Percentiles rank a stretch among this genome's conserved stretches.
Conservation (phyloP, 306 rosid species). For the Quercus gilva region DNA sequence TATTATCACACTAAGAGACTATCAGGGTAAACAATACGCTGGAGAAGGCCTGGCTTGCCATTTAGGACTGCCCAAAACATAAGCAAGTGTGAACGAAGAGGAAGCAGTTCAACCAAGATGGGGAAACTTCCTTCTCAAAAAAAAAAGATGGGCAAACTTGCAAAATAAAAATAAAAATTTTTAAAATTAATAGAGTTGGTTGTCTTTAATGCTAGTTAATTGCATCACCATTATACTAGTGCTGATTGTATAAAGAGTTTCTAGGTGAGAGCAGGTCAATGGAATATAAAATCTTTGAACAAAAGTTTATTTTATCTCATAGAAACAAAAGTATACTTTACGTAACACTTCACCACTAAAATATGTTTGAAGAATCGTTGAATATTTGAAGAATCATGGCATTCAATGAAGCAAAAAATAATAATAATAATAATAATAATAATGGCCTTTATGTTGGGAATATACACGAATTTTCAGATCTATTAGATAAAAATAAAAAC, state of each 20-base stretch:
- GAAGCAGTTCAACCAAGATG: neutral
- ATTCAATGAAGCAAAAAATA: neutral
- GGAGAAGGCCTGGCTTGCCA: too few relatives aligned
- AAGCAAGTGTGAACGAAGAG: too few relatives aligned
- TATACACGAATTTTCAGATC: too few relatives aligned
- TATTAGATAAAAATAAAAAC: too few relatives aligned
- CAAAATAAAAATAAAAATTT: neutral
- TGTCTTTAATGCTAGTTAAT: too few relatives aligned
- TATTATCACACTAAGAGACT: too few relatives aligned
- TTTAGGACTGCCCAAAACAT: too few relatives aligned
- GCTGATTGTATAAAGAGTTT: neutral
- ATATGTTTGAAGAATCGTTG: neutral
- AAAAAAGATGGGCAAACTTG: neutral
- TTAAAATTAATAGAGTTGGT: too few relatives aligned
- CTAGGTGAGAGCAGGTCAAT: neutral
- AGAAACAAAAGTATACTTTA: neutral
- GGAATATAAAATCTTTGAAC: neutral
- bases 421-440: neutral
- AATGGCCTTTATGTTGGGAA: neutral
- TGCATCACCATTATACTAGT: too few relatives aligned
- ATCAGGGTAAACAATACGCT: too few relatives aligned
- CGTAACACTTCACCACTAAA: neutral
- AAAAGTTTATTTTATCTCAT: neutral
- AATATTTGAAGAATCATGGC: neutral
- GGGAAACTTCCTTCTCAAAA: neutral